Evolutionary conservation across 2,329 filamentous ascomycete species (phyloP), one percentile per base, ranked within the genome.

Genomic region (Cladosporium sp.): DNA sequence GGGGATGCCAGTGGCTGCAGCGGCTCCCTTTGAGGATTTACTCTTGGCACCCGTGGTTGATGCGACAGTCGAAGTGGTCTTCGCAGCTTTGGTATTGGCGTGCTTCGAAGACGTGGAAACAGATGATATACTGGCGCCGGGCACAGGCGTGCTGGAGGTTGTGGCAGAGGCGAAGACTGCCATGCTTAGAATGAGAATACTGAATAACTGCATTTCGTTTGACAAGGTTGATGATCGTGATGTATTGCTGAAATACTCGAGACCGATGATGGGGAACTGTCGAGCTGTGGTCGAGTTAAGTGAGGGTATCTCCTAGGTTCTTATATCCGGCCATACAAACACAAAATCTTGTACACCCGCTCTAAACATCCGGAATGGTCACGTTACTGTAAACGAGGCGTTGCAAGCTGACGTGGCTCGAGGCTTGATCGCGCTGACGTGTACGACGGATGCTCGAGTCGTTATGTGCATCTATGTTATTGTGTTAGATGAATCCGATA

Each of bases 131-230:
- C 19, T 40, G 15, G 39, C 19, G 10, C 9, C 39, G 12, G 39
- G 13, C 9, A 4, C 39, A n/a, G 39, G 28, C 15, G 22, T 19
- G 20, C 40, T 54, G 51, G 37, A 25, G 25, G 51, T 42, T 10
- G 51, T 40, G 19, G 51, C 51, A 35, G 51, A 5, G 37, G 51
- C 51, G 10, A 54, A 20, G 19, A n/a, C 51, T 34, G 37, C 51
- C 39, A 55, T 45, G 37, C 36, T 19, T n/a, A 45, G 36, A 1
- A 20, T 24, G 51, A 55, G 17, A 37, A 55, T 20, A 15, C 24
- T 13, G 7, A 34, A 45, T 24, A 55, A 45, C 22, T 55, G 39
- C 51, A 55, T 55, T 19, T 44, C 13, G 39, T 25, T 15, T 3
- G 20, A 24, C 2, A 20, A 15, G 12, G 20, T 20, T 12, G 13